Base-by-base conservation (phyloP, 2,329 filamentous ascomycete genomes). In the Raffaelea albimanens region DNA sequence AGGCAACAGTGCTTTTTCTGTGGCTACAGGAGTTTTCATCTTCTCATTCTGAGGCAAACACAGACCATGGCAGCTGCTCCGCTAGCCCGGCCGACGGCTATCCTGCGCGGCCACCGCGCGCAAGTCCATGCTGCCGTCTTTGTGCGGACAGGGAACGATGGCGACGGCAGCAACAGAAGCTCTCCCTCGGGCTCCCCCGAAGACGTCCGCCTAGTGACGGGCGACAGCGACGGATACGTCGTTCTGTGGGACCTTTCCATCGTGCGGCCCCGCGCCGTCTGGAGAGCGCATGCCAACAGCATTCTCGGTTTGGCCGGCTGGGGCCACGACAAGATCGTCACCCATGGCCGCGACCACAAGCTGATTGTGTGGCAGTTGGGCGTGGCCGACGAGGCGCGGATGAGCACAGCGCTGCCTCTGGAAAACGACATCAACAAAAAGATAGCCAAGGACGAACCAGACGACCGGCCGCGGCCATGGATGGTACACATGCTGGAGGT, bases 191-290 rank as follows among this genome's bases (percentile, higher is more conserved):
- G 16, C 18, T 16, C 14, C 91, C 96, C 67, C 75, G 78, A 47
- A 1, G 82, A 88, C 54, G 82, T 96, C 43, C 83, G 87, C 31
- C 79, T 98, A 5, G 70, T 87, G 13, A 93, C 88, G 1, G 91
- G 86, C 33, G 93, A 98, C 65, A 86, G 88, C 9, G 86, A 95
- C 39, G 93, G 93, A 50, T 96, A 85, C 74, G 72, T 95, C 31
- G 76, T 95, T 7, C 68, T 89, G 20, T 98, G 93, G 93, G 83
- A 87, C 60, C 69, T 95, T 36, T 76, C 83, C 22, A 86, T 82
- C 45, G 90, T 94, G 71, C 77, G 93, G 31, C 79, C 91, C 0
- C 73, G 80, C 9, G 87, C 84, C 2, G 87, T 93, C 3, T 98
- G 93, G 93, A 83, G 78, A 58, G 86, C 88, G 1, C 93, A 98